Evolutionary conservation across 345 rosid genomes (phyloP), one percentile per base, ranked within the genome.

Genomic region (Heritiera fomes): DNA sequence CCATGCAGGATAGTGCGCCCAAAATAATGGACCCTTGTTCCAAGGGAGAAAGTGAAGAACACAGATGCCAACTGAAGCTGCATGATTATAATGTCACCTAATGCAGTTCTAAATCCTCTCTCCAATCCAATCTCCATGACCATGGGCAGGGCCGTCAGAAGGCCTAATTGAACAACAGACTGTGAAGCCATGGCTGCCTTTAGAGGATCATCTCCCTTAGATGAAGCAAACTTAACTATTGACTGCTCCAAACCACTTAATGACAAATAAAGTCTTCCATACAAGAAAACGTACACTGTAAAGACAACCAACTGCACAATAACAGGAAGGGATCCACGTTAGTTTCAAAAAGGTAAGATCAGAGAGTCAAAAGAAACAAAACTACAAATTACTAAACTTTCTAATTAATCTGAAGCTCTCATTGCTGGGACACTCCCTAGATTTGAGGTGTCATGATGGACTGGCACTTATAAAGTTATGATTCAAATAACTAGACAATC

Each of bases 91-190:
- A 94, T 41, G 80, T 96, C 99, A 34, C 94, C 86, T 43, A 92
- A 63, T 10, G 99, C 99, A 62, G 91, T 91, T 85, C 95, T 85
- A 84, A 91, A 96, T 65, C 99, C 98, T 89, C 95, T 92, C 86
- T 96, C 98, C 15, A 96, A 87, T 74, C 99, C 99, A 67, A 94
- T 91, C 89, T 96, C 99, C 99, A 96, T 96, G 80, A 94, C 84
- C 99, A 96, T 96, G 53, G 99, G 99, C 68, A 96, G 82, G 77
- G 94, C 80, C 85, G 86, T 94, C 75, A 96, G 78, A 82, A 94
- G 76, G 80, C 99, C 99, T 64, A 96, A 81, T 77, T 96, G 99
- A 69, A 96, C 98, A 60, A 94, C 80, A 7, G 99, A 90, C 82
- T 92, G 98, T 71, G 98, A 91, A 18, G 95, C 98, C 98, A 96